Base-by-base conservation (phyloP, 2,329 filamentous ascomycete genomes). In the Xylariomycetidae sp. region DNA sequence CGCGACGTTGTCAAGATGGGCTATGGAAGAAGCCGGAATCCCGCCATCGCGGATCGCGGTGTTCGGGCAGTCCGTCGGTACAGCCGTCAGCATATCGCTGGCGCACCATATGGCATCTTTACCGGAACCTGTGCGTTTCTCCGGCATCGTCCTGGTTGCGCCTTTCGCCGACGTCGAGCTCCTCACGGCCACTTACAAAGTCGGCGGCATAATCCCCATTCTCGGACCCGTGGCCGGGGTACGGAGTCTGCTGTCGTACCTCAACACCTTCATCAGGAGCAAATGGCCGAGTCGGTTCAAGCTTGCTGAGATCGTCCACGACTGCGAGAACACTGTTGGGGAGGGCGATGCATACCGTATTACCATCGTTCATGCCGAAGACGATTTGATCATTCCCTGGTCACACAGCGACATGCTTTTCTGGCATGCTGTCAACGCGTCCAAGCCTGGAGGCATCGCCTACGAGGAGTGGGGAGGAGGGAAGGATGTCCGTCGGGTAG, bases 21-120 rank as follows among this genome's bases (percentile, higher is more conserved):
- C 71, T 0, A 59, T 69, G 34, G 55, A 70, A 1, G 63, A 61
- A 0, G 73, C 68, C 3, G 54, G 59, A 0, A 69, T 81, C 4
- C 68, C 72, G 1, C 60, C 72, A 0, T 63, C 64, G 2, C 65
- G 70, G 0, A 79, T 77, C 24, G 60, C 76, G n/a, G 50, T 80
- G 15, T 79, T 74, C 38, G 68, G 62, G 1, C 76, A 81, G 44
- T 77, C 71, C 0, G 57, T 81, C 19, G 76, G 76, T 4, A 76
- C 75, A 2, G 74, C 52, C 3, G 57, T 64, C 2, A 33, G 37
- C 14, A 49, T 57, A 7, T 44, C 54, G 0, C 39, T 61, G 4
- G 48, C 44, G 3, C 46, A 53, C n/a, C 49, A 58, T 25, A 38
- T 61, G 31, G 58, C 56, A 3, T 32, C 37, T 2, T 34, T 34